Evolutionary conservation across 2,329 filamentous ascomycete genomes (phyloP), one percentile per base, ranked within the genome.

Genomic region (Hymenoscyphus infarciens): DNA sequence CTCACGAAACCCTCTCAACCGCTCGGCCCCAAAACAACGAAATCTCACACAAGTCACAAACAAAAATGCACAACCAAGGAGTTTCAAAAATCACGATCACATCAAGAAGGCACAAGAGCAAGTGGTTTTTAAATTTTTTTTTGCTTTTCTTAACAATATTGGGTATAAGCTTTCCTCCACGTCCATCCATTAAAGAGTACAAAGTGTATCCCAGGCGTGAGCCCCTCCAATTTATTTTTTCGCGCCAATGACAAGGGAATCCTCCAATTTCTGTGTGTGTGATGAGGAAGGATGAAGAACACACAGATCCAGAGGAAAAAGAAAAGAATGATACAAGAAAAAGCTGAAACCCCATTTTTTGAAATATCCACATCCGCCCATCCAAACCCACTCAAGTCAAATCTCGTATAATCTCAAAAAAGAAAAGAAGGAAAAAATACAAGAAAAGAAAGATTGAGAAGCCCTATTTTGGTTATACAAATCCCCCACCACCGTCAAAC

Each of bases 311-410:
- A 39, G 16, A 45, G 42, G 19, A 49, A 22, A 49, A 22, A 22
- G 2, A 49, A 49, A 49, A 49, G n/a, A 3, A 49, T 8, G 19
- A 19, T 16, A n/a, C 6, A 19, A 42, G n/a, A 39, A 42, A 42
- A 42, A 42, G 42, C 42, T 49, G 42, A 49, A 49, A 49, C 42
- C 42, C 42, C 42, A 13, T 25, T 49, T 49, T 49, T 49, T 22
- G 39, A n/a, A n/a, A n/a, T 11, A 49, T 49, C 42, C 42, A 49
- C 42, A 49, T 49, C 42, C 42, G 25, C 39, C 39, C 1, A 19
- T 15, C 19, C n/a, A 19, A 49, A 10, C 16, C n/a, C 19, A 49
- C 19, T 22, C n/a, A 35, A 27, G 11, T 11, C 19, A 22, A 22
- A 22, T 22, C n/a, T 22, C 16, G n/a, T 22, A 19, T 11, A 15